Conservation (phyloP, 768 basidiomycete genomes). For the Calocybe cyanea region DNA sequence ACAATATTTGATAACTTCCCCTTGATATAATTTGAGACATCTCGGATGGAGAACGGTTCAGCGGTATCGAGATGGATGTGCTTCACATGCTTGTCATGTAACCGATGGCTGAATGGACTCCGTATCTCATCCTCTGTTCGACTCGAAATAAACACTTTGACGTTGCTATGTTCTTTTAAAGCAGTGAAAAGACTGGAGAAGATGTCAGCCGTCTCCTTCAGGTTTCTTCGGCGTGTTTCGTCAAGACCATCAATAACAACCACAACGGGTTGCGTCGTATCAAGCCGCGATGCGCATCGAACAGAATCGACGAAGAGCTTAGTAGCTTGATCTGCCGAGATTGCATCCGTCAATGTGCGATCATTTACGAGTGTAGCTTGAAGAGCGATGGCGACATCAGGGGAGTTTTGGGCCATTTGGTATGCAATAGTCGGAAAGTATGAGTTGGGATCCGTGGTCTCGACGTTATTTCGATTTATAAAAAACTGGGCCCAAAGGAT, state of each 20-base stretch:
- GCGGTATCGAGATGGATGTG: too few species aligned
- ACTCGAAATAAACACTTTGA: slow-evolving; percentile 14
- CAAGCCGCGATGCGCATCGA: too few species aligned
- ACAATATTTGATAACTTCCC: slow-evolving; percentile 3
- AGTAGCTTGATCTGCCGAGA: slow-evolving; percentile 7
- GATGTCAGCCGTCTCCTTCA: slow-evolving; percentile 7
- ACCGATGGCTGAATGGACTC: slow-evolving; percentile 1
- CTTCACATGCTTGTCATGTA: too few species aligned
- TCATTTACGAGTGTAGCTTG: slow-evolving; percentile 7
- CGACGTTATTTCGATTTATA: slow-evolving; percentile 13
- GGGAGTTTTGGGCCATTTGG: slow-evolving; percentile 8
- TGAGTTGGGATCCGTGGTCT: slow-evolving; percentile 14
- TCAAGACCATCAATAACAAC: too few species aligned
- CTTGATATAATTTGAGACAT: slow-evolving; percentile 8
- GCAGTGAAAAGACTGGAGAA: slow-evolving; percentile 10
- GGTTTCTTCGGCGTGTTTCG: not conserved
- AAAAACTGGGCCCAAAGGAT: slow-evolving; percentile 16
- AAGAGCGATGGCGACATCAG: slow-evolving; percentile 5
- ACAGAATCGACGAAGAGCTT: too few species aligned
- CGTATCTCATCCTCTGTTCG: slow-evolving; percentile 12
- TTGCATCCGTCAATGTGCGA: slow-evolving; percentile 10
- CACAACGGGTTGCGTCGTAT: too few species aligned
- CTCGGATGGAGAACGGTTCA: slow-evolving; percentile 1
- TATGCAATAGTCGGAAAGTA: slow-evolving; percentile 18
- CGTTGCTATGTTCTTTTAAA: slow-evolving; percentile 3